Conservation (phyloP, 148 eudicot genomes). For the Rhododendron williamsianum region DNA sequence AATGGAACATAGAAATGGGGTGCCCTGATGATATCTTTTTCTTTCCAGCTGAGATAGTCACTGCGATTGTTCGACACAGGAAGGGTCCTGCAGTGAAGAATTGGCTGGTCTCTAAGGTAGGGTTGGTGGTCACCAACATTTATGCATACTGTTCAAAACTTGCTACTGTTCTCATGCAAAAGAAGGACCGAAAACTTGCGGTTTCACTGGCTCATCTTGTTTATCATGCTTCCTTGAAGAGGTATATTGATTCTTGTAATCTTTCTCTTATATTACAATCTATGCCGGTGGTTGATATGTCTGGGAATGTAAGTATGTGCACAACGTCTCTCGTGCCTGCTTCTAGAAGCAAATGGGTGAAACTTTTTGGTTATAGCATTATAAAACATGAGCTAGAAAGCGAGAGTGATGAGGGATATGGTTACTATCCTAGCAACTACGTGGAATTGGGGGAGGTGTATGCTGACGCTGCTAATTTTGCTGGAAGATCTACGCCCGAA, state of each 20-base stretch:
- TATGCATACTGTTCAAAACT: slow-evolving; percentile 19
- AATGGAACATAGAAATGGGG: slow-evolving; percentile 34
- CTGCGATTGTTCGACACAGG: slow-evolving; percentile 8
- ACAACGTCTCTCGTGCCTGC: slow-evolving; percentile 20
- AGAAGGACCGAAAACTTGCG: slow-evolving; percentile 7
- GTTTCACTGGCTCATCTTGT: slow-evolving; percentile 32
- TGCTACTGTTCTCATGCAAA: neutral
- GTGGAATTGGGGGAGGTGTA: slow-evolving; percentile 32
- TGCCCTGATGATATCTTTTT: slow-evolving; percentile 22
- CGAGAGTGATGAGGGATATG: neutral
- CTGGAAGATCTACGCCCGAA: slow-evolving; percentile 9
- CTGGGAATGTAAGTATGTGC: slow-evolving; percentile 11
- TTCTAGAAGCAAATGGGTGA: slow-evolving; percentile 29
- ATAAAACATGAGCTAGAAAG: neutral
- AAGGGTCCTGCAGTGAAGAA: neutral
- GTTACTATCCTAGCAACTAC: neutral
- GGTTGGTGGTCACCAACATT: slow-evolving; percentile 5
- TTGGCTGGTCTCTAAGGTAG: slow-evolving; percentile 18
- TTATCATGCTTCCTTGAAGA: slow-evolving; percentile 21
- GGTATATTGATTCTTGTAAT: slow-evolving; percentile 3
- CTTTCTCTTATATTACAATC: neutral
- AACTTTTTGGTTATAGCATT: slow-evolving; percentile 27
- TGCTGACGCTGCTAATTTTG: slow-evolving; percentile 12
- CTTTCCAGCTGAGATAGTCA: slow-evolving; percentile 13
- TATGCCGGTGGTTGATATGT: slow-evolving; percentile 32